These are phyloP conservation scores for Tolypocladium inflatum DNA, from an alignment of 2,329 filamentous ascomycete genomes.

Conservation along the genomic window DNA sequence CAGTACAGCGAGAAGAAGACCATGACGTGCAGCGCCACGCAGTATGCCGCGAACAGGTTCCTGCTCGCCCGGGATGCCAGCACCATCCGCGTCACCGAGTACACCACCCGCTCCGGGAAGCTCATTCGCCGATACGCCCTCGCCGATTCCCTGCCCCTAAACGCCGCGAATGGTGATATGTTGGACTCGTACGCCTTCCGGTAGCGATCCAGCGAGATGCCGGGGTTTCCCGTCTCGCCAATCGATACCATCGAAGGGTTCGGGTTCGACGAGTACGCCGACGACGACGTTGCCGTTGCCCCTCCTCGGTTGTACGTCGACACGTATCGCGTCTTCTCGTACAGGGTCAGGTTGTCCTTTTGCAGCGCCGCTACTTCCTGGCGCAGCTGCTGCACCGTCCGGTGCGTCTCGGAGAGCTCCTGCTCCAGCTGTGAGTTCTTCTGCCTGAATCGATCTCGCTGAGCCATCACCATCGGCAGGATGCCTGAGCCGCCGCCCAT, in stretches of 20 bases:
- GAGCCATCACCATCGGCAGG: slow-evolving; percentile 94
- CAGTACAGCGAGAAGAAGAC: slow-evolving; percentile 83
- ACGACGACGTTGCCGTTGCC: slow-evolving; percentile 49
- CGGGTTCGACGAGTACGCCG: slow-evolving; percentile 60
- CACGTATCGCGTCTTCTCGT: slow-evolving; percentile 95
- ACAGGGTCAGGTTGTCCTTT: slow-evolving; percentile 90
- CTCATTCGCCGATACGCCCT: slow-evolving; percentile 90
- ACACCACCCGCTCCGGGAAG: slow-evolving; percentile 79
- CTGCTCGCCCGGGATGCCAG: slow-evolving; percentile 82
- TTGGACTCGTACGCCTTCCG: slow-evolving; percentile 89
- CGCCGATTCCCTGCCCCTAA: slow-evolving; percentile 85
- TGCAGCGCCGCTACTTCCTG: slow-evolving; percentile 88
- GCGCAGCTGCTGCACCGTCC: slow-evolving; percentile 72
- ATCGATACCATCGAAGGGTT: slow-evolving; percentile 64
- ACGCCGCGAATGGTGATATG: slow-evolving; percentile 90
- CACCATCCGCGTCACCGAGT: slow-evolving; percentile 84
- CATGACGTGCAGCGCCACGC: slow-evolving; percentile 76
- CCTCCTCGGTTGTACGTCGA: slow-evolving; percentile 79
- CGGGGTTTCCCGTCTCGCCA: slow-evolving; percentile 46
- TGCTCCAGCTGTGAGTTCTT: slow-evolving; percentile 85
- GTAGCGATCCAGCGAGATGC: slow-evolving; percentile 72
- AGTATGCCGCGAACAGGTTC: slow-evolving; percentile 90
- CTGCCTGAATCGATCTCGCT: slow-evolving; percentile 96
- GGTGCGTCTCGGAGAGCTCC: slow-evolving; percentile 77
- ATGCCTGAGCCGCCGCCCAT: slow-evolving; percentile 76